Evolutionary conservation across 805 yeast genomes (phyloP).

Genomic region (Nakazawaea pomicola): DNA sequence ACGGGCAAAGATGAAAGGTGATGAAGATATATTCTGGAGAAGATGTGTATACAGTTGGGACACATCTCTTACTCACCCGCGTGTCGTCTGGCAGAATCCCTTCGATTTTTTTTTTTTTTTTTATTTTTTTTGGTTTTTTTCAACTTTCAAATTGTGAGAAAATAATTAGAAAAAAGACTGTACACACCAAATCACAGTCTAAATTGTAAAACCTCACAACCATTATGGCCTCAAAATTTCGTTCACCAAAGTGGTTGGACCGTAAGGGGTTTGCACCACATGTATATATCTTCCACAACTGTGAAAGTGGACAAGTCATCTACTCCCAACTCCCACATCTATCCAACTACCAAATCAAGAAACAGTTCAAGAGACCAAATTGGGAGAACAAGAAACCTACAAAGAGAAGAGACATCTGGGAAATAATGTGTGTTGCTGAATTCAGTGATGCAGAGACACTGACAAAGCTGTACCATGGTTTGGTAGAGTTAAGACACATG

Average conservation of each 20-base stretch:
- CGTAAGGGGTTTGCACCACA: slow-evolving; percentile 72
- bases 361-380: slow-evolving; percentile 76
- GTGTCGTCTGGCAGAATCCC: not conserved
- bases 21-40: no score
- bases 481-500: slow-evolving; percentile 67
- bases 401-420: slow-evolving; percentile 83
- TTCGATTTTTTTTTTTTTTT: not conserved
- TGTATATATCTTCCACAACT: slow-evolving; percentile 75
- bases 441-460: slow-evolving; percentile 60
- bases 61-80: no score
- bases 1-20: no score
- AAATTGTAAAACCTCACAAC: not conserved
- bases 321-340: slow-evolving; percentile 80
- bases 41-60: no score
- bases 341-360: slow-evolving; percentile 50
- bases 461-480: slow-evolving; percentile 66
- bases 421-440: slow-evolving; percentile 80
- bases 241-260: slow-evolving; percentile 54
- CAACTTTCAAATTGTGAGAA: not conserved
- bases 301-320: slow-evolving; percentile 84
- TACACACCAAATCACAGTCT: not conserved
- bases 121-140: not conserved
- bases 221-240: slow-evolving; percentile 35
- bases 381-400: slow-evolving; percentile 85
- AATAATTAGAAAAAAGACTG: not conserved